phyloP scores from a whole-genome alignment of 2,329 filamentous ascomycete genomes.

The Aspergillus nomiae region DNA sequence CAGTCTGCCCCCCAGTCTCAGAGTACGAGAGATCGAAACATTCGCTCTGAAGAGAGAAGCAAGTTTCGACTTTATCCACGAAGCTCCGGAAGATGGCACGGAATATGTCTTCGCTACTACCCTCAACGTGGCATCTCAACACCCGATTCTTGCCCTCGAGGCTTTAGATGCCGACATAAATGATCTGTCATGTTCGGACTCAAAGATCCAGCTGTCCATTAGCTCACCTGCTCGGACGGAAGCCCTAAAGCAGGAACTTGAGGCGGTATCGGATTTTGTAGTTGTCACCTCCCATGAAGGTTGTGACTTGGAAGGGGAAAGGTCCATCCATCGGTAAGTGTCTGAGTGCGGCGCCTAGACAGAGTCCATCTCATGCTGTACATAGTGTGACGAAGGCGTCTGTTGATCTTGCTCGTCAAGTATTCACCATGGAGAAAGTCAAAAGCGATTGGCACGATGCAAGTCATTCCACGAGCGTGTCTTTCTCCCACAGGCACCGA shows the following conservation, averaged over 20 bases:
- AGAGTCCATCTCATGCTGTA: neutral
- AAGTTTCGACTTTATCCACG: constrained; percentile 6
- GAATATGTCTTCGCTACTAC: constrained; percentile 15
- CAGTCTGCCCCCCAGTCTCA: neutral
- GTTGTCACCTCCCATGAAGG: constrained; percentile 22
- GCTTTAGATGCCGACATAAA: constrained; percentile 14
- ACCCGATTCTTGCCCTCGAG: constrained; percentile 17
- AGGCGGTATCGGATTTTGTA: constrained; percentile 12
- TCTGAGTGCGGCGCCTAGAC: neutral
- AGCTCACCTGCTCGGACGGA: neutral
- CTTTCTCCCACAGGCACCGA: constrained; percentile 17
- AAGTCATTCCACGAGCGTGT: constrained; percentile 16
- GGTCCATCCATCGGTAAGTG: constrained; percentile 22
- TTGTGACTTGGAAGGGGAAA: constrained; percentile 21
- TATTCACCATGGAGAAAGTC: constrained; percentile 13
- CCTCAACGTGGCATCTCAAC: constrained; percentile 12
- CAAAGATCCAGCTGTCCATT: neutral
- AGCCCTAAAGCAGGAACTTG: constrained; percentile 10
- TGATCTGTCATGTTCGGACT: neutral
- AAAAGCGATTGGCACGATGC: constrained; percentile 20
- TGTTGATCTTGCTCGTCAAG: constrained; percentile 6
- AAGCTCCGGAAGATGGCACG: neutral
- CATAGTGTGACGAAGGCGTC: constrained; percentile 5
- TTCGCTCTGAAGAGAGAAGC: neutral
- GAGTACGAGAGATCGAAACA: neutral